These are phyloP conservation scores for Alloteropsis semialata DNA, from an alignment of 176 grass and related monocot species.

Conservation along the genomic window DNA sequence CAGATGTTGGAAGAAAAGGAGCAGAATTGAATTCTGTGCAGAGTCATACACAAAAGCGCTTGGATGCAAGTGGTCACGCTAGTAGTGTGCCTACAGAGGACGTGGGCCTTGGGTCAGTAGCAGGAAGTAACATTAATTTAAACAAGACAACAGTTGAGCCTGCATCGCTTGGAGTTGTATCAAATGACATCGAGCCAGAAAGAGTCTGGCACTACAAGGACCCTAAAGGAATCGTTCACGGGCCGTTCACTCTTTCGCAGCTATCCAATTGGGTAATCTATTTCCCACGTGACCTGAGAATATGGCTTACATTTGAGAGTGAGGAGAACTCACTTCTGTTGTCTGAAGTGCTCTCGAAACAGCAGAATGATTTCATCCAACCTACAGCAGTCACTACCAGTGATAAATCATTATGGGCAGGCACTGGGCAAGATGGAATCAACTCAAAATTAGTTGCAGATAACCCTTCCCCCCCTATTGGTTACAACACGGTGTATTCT, in stretches of 20 bases:
- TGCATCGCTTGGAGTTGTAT: conserved; percentile 34
- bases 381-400: conserved; percentile 23
- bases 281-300: conserved; percentile 72
- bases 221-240: conserved; percentile 79
- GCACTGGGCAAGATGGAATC: conserved; percentile 32
- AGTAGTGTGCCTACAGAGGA: conserved; percentile 23
- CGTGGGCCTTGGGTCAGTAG: conserved; percentile 17
- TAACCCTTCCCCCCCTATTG: conserved; percentile 35
- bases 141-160: conserved; percentile 39
- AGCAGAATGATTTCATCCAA: conserved; percentile 46
- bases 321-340: conserved; percentile 76
- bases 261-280: conserved; percentile 69
- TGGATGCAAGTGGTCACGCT: neutral
- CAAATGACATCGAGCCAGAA: conserved; percentile 57
- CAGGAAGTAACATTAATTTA: conserved; percentile 41
- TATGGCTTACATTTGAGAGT: conserved; percentile 90
- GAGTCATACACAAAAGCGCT: conserved; percentile 34
- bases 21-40: conserved; percentile 24
- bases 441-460: conserved; percentile 37
- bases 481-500: conserved; percentile 38
- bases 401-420: conserved; percentile 29
- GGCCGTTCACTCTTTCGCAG: conserved; percentile 83
- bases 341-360: conserved; percentile 60
- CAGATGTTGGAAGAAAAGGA: conserved; percentile 40
- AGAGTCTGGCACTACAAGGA: conserved; percentile 96